phyloP scores from a whole-genome alignment of 257 asterid genomes.

The Lithospermum erythrorhizon region DNA sequence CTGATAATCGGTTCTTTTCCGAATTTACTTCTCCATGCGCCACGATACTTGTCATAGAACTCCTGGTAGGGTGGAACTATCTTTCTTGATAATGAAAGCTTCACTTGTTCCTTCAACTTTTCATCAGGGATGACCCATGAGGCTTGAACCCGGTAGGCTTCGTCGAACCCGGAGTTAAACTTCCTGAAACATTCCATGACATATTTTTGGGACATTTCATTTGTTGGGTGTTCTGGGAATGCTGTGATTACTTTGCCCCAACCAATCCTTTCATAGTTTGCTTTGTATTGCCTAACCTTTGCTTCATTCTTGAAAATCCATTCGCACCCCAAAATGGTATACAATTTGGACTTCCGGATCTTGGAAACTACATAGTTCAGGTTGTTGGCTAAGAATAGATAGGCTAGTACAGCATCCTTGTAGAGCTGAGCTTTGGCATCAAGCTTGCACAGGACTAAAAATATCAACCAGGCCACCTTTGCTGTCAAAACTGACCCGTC shows the following conservation, averaged over 20 bases:
- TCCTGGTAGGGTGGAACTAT: slow-evolving; percentile 33
- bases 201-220: slow-evolving; percentile 23
- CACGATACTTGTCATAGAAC: slow-evolving; percentile 26
- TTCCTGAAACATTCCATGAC: slow-evolving; percentile 24
- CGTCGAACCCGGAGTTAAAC: slow-evolving; percentile 39
- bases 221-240: slow-evolving; percentile 37
- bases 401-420: no score
- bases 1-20: slow-evolving; percentile 31
- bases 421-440: no score
- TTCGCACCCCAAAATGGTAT: slow-evolving; percentile 45
- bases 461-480: no score
- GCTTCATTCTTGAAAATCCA: slow-evolving; percentile 46
- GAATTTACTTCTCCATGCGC: slow-evolving; percentile 4
- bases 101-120: slow-evolving; percentile 38
- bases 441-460: no score
- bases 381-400: no score
- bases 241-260: slow-evolving; percentile 38
- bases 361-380: no score
- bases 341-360: no score
- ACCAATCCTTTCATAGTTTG: slow-evolving; percentile 42
- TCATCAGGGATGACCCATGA: slow-evolving; percentile 70
- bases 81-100: slow-evolving; percentile 25
- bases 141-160: slow-evolving; percentile 31
- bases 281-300: slow-evolving; percentile 40
- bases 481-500: no score